Evolutionary conservation across 1,139 yeast species (phyloP).

Genomic region (Debaryomyces sp.): DNA sequence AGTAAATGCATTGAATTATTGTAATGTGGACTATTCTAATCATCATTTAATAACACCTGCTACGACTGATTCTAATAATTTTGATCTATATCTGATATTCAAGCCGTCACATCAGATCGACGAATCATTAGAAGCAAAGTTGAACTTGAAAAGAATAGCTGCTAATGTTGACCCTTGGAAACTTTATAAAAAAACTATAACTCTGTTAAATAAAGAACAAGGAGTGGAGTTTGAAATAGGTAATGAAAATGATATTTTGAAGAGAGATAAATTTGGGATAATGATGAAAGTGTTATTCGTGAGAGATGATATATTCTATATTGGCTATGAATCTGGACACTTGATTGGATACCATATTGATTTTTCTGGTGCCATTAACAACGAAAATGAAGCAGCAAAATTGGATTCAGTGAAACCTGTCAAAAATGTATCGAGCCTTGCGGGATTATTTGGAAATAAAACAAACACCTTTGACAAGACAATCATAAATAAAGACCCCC

Average conservation of each 20-base stretch:
- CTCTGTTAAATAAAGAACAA: conserved; percentile 10
- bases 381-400: conserved; percentile 1
- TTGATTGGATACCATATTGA: conserved; percentile 35
- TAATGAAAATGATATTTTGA: conserved; percentile 16
- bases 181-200: conserved; percentile 11
- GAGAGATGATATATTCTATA: conserved; percentile 26
- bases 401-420: not conserved
- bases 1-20: conserved; percentile 58
- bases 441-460: not conserved
- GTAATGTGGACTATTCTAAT: conserved; percentile 45
- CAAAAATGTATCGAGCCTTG: not conserved
- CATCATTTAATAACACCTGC: conserved; percentile 51
- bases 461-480: conserved; percentile 12
- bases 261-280: conserved; percentile 51
- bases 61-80: conserved; percentile 52
- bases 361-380: not conserved
- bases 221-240: conserved; percentile 17
- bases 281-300: conserved; percentile 52
- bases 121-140: conserved; percentile 12
- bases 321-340: conserved; percentile 65
- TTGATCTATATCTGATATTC: conserved; percentile 50
- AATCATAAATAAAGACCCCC: conserved; percentile 25
- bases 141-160: conserved; percentile 27
- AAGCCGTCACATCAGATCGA: conserved; percentile 8
- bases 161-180: conserved; percentile 29